Evolutionary conservation across 345 rosid genomes (phyloP).

Genomic region (Eucalyptus decipiens): DNA sequence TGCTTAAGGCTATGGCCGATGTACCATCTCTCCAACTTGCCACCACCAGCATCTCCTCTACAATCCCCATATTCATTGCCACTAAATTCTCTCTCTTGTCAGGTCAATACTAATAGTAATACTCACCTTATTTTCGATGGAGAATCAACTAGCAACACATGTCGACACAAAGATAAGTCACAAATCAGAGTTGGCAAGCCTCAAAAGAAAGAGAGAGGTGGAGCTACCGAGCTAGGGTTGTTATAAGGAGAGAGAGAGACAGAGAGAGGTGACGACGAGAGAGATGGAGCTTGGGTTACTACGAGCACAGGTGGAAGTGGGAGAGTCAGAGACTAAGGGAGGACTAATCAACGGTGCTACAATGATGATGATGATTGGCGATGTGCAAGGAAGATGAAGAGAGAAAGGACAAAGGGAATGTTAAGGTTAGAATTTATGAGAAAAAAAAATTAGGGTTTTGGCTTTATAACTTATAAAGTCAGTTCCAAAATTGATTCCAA

Average conservation of each 20-base stretch:
- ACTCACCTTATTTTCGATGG: neutral
- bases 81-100: neutral
- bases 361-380: neutral
- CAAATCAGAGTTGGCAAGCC: neutral
- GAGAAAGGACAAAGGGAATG: neutral
- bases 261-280: neutral
- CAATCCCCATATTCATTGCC: neutral
- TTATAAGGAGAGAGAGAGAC: no score
- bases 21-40: neutral
- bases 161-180: no score
- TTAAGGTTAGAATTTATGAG: no score
- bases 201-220: neutral
- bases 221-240: neutral
- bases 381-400: neutral
- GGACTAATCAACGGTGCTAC: fast-evolving
- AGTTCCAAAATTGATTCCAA: no score
- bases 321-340: neutral
- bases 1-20: neutral
- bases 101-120: neutral
- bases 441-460: no score
- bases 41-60: neutral
- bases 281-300: neutral
- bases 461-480: neutral
- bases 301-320: neutral
- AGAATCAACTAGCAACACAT: neutral